Percentiles rank a stretch among this genome's conserved stretches.
phyloP scores from a whole-genome alignment of 305 asterid species.

The Fraxinus velutina region DNA sequence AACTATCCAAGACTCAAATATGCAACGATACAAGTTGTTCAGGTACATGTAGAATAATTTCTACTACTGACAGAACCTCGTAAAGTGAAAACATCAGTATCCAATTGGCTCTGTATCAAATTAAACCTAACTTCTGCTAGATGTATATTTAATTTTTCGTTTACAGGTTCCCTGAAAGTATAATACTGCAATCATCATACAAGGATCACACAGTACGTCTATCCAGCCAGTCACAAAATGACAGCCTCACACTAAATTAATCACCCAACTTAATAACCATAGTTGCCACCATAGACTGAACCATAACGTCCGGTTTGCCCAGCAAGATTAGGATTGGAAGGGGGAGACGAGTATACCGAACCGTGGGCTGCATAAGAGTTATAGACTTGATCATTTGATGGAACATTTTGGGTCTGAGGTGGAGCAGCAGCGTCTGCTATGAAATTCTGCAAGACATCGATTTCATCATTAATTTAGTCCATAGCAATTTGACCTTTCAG shows the following conservation, averaged over 20 bases:
- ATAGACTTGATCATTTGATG: conserved; percentile 57
- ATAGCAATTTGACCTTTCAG: not conserved
- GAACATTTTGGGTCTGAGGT: conserved; percentile 46
- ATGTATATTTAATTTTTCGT: not conserved
- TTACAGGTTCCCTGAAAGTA: conserved; percentile 16
- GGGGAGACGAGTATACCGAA: conserved; percentile 48
- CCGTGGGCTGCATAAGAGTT: conserved; percentile 54
- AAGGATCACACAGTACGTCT: conserved; percentile 11
- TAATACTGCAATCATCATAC: conserved; percentile 17
- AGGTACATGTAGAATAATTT: conserved; percentile 7
- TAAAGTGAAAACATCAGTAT: not conserved
- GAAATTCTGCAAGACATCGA: conserved; percentile 47
- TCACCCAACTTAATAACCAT: conserved; percentile 57
- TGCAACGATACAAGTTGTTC: not conserved
- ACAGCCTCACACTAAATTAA: not conserved
- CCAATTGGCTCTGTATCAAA: conserved; percentile 1
- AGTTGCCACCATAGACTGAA: conserved; percentile 61
- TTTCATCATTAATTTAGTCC: not conserved
- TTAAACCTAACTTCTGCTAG: not conserved
- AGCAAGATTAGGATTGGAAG: conserved; percentile 52
- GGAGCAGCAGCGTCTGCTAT: conserved; percentile 68
- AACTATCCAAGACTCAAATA: not conserved
- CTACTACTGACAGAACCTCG: not conserved
- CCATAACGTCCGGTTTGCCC: conserved; percentile 74
- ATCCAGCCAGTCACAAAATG: conserved; percentile 8